Evolutionary conservation across 495 filamentous ascomycete genomes (phyloP), one percentile per base, ranked within the genome.

Genomic region (Hypomontagnella monticulosa): DNA sequence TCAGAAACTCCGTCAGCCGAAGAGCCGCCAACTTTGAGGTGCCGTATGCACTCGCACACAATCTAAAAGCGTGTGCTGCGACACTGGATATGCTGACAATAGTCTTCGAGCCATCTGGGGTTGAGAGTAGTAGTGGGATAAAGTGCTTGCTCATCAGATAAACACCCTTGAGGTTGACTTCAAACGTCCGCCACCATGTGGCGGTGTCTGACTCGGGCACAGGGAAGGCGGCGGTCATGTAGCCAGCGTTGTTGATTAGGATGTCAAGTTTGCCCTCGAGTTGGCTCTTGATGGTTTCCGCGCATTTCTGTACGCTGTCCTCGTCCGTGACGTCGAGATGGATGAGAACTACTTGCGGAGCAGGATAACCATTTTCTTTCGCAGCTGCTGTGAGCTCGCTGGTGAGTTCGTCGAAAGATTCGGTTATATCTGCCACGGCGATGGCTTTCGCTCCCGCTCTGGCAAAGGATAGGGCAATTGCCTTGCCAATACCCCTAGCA

Each of bases 401-500:
- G 23, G 68, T 47, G 0, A 44, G 47, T 11, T 72, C 58, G 18
- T 68, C 42, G 19, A 63, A 50, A 27, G 66, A 71, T 16, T 68
- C 63, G 3, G 75, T 76, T 47, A 71, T 69, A 11, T 77, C 73
- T 43, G 71, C 72, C n/a, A 73, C 56, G 55, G 70, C 73, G 33
- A 79, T 72, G 19, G 30, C 47, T 8, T 58, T 62, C 4, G 72
- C 71, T 8, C 75, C 72, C 6, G 70, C 68, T 71, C 67, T 57
- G 20, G 78, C 75, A 66, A 75, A 81, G 9, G 66, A 66, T 18
- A 81, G 60, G 6, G 76, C 75, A 16, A 78, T 81, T 1, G 75
- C 70, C 4, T 70, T 75, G 40, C 83, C 83, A 20, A 86, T 83
- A 5, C 83, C 83, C 1, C 78, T 73, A 3, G 79, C 72, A 2